These are phyloP conservation scores for Blastocladiella britannica DNA, from an alignment of 192 early-diverging fungal species.

Conservation along the genomic window DNA sequence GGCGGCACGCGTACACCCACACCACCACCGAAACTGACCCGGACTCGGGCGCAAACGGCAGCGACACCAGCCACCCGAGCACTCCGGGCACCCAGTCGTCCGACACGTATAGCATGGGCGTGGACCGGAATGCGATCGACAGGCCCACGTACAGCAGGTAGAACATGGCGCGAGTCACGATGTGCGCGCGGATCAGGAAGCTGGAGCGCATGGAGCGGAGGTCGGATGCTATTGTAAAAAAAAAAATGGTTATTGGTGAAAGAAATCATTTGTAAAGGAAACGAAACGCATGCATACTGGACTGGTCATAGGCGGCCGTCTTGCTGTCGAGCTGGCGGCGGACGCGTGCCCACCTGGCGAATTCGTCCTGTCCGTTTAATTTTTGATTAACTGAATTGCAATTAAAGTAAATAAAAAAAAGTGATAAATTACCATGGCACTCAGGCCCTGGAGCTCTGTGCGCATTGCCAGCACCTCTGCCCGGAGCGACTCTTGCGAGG, in stretches of 20 bases:
- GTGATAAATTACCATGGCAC: no score
- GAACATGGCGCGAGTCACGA: background rate
- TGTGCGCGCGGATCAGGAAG: background rate
- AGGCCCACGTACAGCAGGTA: background rate
- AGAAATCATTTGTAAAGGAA: background rate
- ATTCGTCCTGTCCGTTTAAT: conserved; percentile 76
- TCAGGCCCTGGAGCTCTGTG: background rate
- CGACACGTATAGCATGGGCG: background rate
- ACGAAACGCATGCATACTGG: conserved; percentile 19
- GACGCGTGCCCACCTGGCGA: conserved; percentile 80
- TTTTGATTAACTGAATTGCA: no score
- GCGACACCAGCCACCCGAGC: background rate
- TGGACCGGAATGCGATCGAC: background rate
- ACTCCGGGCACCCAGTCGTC: background rate
- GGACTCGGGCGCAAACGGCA: background rate
- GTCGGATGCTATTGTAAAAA: background rate
- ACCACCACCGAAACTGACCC: background rate
- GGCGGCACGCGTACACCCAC: background rate
- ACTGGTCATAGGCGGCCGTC: conserved; percentile 43
- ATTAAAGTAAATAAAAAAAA: no score
- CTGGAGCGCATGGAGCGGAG: background rate
- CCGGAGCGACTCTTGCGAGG: background rate
- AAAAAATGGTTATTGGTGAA: no score
- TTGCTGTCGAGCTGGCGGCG: conserved; percentile 54
- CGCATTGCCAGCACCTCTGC: background rate